Conservation (phyloP, 495 filamentous ascomycete species). For the Penicillium cosmopolitanum region DNA sequence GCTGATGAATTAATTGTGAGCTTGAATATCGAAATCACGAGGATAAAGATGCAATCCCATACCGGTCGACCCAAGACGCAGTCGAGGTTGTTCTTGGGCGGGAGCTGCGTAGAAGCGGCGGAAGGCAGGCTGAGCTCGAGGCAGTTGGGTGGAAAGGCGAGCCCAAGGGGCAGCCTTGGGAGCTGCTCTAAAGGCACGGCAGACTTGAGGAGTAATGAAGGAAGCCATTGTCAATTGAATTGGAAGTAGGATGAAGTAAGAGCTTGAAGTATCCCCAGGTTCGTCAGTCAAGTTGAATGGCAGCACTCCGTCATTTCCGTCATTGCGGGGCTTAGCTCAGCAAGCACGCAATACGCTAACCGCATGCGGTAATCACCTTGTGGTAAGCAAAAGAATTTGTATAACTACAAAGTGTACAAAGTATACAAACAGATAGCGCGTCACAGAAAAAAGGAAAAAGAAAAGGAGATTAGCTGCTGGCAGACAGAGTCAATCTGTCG, state of each 20-base stretch:
- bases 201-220: conserved; percentile 29
- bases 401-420: too few relatives aligned
- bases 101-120: conserved; percentile 36
- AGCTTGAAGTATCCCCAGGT: neutral
- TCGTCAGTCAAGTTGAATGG: neutral
- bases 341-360: conserved; percentile 8
- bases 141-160: conserved; percentile 26
- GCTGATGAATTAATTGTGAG: conserved; percentile 29
- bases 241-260: too few relatives aligned
- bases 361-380: neutral
- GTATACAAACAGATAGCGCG: too few relatives aligned
- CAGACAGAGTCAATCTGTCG: too few relatives aligned
- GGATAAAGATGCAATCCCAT: neutral
- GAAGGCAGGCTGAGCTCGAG: conserved; percentile 33
- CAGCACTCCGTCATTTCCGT: neutral
- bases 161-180: conserved; percentile 31
- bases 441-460: too few relatives aligned
- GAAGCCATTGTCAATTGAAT: conserved; percentile 27
- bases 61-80: conserved; percentile 61
- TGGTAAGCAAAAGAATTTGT: too few relatives aligned
- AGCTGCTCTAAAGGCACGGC: conserved; percentile 33
- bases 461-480: too few relatives aligned
- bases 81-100: conserved; percentile 59
- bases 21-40: neutral
- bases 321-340: conserved; percentile 22